Evolutionary conservation across 495 filamentous ascomycete species (phyloP).

Genomic region (Aspergillus haitiensis): DNA sequence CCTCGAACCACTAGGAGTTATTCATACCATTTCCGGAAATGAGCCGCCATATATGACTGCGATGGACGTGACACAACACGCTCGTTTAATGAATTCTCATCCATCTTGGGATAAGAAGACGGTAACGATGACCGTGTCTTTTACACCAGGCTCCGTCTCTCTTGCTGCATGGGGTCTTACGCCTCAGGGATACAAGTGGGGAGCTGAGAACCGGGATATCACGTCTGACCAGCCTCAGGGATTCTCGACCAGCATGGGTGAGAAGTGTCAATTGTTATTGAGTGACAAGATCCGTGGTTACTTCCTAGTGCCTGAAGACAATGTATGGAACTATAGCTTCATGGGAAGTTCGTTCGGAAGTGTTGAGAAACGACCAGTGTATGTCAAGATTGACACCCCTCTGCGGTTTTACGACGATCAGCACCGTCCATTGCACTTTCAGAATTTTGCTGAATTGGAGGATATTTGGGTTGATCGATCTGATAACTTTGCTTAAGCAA

Average conservation of each 20-base stretch:
- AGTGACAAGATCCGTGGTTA: conserved; percentile 91
- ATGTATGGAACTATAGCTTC: conserved; percentile 97
- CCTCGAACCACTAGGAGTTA: conserved; percentile 90
- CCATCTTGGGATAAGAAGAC: conserved; percentile 90
- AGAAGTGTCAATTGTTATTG: conserved; percentile 91
- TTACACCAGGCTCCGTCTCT: conserved; percentile 97
- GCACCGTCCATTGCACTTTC: conserved; percentile 92
- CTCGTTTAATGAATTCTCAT: conserved; percentile 82
- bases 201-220: conserved; percentile 90
- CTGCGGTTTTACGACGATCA: conserved; percentile 86
- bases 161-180: conserved; percentile 90
- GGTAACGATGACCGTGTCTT: conserved; percentile 92
- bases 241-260: conserved; percentile 88
- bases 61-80: conserved; percentile 89
- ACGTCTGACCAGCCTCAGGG: conserved; percentile 89
- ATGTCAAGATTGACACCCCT: conserved; percentile 93
- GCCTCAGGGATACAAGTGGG: conserved; percentile 94
- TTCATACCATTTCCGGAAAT: conserved; percentile 93
- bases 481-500: conserved; percentile 76
- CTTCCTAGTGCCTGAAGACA: conserved; percentile 90
- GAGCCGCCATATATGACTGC: conserved; percentile 96
- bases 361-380: conserved; percentile 84
- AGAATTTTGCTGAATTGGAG: conserved; percentile 88
- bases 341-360: conserved; percentile 86
- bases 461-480: conserved; percentile 84